Base-by-base conservation (phyloP, 2,329 filamentous ascomycete species). In the Eurotiales sp. region DNA sequence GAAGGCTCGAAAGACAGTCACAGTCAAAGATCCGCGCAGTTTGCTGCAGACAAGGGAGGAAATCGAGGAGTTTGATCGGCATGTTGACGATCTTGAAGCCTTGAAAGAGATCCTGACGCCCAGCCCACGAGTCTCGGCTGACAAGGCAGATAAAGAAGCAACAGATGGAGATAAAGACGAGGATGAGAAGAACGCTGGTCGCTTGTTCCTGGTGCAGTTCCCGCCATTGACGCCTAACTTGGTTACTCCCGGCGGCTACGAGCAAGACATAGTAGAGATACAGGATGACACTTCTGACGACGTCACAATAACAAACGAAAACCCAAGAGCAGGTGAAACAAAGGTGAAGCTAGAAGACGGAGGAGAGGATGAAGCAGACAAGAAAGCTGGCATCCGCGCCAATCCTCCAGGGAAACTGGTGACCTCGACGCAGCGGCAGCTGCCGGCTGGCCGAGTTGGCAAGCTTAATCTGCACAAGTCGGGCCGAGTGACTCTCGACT, bases 171-270 rank as follows among this genome's bases (percentile, higher is more conserved):
- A 36, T 6, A 36, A 52, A n/a, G 65, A 60, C 37, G 61, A 64
- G 21, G 64, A 69, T 23, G 46, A 45, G 10, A 70, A 71, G 37
- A 71, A 75, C 15, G 68, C 77, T 30, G 77, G 82, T 49, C 76
- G 78, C 52, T 73, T 83, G 48, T 85, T 85, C 62, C 72, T 85
- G 46, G 80, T 85, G 64, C 83, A 85, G 64, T 78, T 85, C 59
- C 83, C 83, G 11, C 81, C 83, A 0, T 73, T 83, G 52, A 77
- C 84, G 3, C 83, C 83, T 4, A 77, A 79, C 53, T 74, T 85
- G 21, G 58, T 71, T 30, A 61, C 74, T 8, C 68, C 74, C 1
- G 61, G 60, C 12, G 57, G 55, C 14, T 50, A 47, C 27, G 40
- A 34, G 23, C 29, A 42, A 25, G 50, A 46, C 7, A 55, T 51